Evolutionary conservation across 2,329 filamentous ascomycete species (phyloP), one percentile per base, ranked within the genome.

Genomic region (Penicillium sp.): DNA sequence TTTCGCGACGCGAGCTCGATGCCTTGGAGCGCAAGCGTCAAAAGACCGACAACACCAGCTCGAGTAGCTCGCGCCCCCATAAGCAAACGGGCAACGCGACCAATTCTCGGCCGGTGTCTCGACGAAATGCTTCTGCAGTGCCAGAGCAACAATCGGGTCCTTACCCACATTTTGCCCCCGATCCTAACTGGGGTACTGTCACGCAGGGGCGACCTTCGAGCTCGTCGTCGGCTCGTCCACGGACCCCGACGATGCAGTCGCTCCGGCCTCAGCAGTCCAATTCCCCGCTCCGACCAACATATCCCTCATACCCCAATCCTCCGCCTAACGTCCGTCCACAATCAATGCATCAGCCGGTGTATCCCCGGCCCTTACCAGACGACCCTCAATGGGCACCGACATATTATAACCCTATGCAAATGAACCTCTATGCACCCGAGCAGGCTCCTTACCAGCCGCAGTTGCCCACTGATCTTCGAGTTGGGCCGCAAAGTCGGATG

Each of bases 1-100:
- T 98, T 63, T 92, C 85, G 66, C 85, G 88, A 69, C 87, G 89
- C 55, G 93, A 97, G 75, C 81, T 96, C 67, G 89, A 88, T 61
- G 92, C 92, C 49, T 82, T 96, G 66, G 89, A 94, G 71, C 85
- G 87, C 62, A 85, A 87, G 72, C 85, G 88, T 58, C 78, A 87
- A 67, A 79, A 83, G 65, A 79, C 80, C 36, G 77, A 78, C 56
- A 65, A 58, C 50, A 55, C 55, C 56, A 66, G 62, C 9, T 57
- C 53, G n/a, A 39, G 40, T 24, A 54, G 64, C 37, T 39, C 50
- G 6, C 22, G 50, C 39, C 66, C 62, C 33, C 64, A 63, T 24
- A 69, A 67, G 58, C 61, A 66, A 19, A 54, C 69, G 37, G 64
- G 63, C 27, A 68, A 68, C 54, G 60, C 66, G 44, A 55, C 60